phyloP scores from a whole-genome alignment of 352 stramenopile genomes.

The Globisporangium spiculum region DNA sequence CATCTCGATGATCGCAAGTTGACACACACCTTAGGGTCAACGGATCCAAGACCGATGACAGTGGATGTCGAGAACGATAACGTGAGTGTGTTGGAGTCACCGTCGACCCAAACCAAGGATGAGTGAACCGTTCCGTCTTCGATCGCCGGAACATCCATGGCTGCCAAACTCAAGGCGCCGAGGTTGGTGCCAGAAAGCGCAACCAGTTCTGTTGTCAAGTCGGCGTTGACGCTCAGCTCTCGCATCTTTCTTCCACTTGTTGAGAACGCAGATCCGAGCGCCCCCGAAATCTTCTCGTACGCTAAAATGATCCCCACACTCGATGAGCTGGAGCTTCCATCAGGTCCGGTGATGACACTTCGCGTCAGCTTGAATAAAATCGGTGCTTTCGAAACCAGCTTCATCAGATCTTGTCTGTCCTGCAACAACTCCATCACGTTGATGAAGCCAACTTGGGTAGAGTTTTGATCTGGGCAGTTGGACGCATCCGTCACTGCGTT shows the following conservation, averaged over 20 bases:
- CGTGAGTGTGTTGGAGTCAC: slow-evolving; percentile 56
- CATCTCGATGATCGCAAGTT: slow-evolving; percentile 58
- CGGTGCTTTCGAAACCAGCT: slow-evolving; percentile 37
- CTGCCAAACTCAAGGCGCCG: slow-evolving; percentile 51
- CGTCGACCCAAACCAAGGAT: slow-evolving; percentile 75
- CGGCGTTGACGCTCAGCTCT: slow-evolving; percentile 41
- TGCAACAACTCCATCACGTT: slow-evolving; percentile 58
- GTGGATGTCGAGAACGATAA: slow-evolving; percentile 79
- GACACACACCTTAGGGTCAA: slow-evolving; percentile 68
- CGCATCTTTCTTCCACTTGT: slow-evolving; percentile 36
- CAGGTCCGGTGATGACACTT: slow-evolving; percentile 60
- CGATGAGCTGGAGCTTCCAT: slow-evolving; percentile 16
- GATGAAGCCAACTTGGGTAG: slow-evolving; percentile 58
- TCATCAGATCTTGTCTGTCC: slow-evolving; percentile 51
- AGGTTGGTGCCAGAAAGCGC: slow-evolving; percentile 28
- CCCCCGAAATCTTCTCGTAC: slow-evolving; percentile 47
- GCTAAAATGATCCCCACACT: slow-evolving; percentile 49
- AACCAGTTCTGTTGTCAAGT: slow-evolving; percentile 18
- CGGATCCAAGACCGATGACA: slow-evolving; percentile 56
- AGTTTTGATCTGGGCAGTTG: slow-evolving; percentile 40
- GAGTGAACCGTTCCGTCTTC: slow-evolving; percentile 49
- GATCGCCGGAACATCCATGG: slow-evolving; percentile 50
- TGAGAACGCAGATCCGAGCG: slow-evolving; percentile 31
- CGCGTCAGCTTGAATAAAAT: slow-evolving; percentile 55
- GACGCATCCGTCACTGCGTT: slow-evolving; percentile 37